A percentile compares a stretch with the other conserved stretches of the same genome.
These are phyloP conservation scores for Chloris gayana DNA, from an alignment of 176 grass and related monocot species.

Conservation along the genomic window DNA sequence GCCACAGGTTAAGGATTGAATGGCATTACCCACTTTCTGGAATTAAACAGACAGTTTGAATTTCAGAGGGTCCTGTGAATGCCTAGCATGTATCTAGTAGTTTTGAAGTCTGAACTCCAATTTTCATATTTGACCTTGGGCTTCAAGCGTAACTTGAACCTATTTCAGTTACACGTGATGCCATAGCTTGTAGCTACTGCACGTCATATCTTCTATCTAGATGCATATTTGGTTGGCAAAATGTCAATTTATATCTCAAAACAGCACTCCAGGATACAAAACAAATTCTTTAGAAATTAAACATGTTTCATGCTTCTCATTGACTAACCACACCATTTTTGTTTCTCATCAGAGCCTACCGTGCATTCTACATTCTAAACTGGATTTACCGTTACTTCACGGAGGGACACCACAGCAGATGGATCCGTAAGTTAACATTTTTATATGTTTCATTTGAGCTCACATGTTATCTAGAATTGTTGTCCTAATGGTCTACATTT, in stretches of 20 bases:
- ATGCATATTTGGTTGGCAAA: not conserved
- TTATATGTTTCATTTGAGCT: not conserved
- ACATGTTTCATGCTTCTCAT: not conserved
- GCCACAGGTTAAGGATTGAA: not conserved
- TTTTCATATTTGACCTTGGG: not conserved
- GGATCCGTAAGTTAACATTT: constrained; percentile 68
- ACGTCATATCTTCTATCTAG: not conserved
- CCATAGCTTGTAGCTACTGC: not conserved
- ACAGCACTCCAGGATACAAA: not conserved
- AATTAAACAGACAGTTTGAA: not conserved
- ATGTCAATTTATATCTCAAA: not conserved
- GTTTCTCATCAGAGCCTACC: constrained; percentile 70
- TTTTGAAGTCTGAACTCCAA: not conserved
- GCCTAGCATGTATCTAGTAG: not conserved
- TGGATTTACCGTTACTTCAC: constrained; percentile 95
- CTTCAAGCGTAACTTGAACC: not conserved
- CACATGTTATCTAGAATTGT: not conserved
- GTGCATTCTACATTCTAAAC: constrained; percentile 91
- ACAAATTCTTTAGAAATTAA: not conserved
- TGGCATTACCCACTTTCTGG: not conserved
- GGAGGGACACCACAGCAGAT: constrained; percentile 72
- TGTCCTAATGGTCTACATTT: constrained; percentile 14
- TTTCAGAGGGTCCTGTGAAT: not conserved
- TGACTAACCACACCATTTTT: not conserved
- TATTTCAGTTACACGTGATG: not conserved